Percentiles rank a stretch among this genome's conserved stretches.
Evolutionary conservation across 2,329 filamentous ascomycete genomes (phyloP).

Genomic region (Nemania serpens): DNA sequence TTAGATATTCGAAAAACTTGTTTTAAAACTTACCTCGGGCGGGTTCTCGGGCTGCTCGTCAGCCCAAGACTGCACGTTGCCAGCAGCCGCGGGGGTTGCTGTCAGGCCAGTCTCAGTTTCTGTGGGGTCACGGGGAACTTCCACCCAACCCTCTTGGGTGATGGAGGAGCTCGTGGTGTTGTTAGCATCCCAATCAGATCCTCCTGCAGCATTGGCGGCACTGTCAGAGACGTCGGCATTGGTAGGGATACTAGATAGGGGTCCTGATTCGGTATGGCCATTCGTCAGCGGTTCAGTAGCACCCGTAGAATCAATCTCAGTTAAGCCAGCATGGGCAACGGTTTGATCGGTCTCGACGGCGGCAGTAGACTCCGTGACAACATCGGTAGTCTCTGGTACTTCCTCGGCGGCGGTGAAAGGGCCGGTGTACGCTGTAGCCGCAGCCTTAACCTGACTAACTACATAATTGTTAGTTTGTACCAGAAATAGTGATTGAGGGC

Average conservation of each 20-base stretch:
- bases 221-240: constrained; percentile 58
- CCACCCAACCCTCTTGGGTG: constrained; percentile 72
- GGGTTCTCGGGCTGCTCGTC: constrained; percentile 71
- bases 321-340: constrained; percentile 67
- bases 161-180: constrained; percentile 51
- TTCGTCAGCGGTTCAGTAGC: constrained; percentile 48
- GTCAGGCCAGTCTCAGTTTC: constrained; percentile 73
- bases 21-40: constrained; percentile 46
- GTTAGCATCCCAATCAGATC: constrained; percentile 66
- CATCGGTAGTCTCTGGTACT: constrained; percentile 39
- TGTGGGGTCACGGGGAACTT: constrained; percentile 71
- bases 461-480: constrained; percentile 31
- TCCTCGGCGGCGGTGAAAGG: constrained; percentile 41
- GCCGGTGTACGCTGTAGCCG: constrained; percentile 55
- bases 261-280: constrained; percentile 47
- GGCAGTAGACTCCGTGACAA: constrained; percentile 40
- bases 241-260: constrained; percentile 46
- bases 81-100: constrained; percentile 61
- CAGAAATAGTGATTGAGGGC: constrained; percentile 25
- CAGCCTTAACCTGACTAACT: constrained; percentile 65
- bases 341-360: constrained; percentile 65
- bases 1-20: neutral
- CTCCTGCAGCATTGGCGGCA: constrained; percentile 64
- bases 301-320: constrained; percentile 64
- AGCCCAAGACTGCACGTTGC: constrained; percentile 74